Conservation (phyloP, 495 filamentous ascomycete genomes). For the Tirmania nivea region DNA sequence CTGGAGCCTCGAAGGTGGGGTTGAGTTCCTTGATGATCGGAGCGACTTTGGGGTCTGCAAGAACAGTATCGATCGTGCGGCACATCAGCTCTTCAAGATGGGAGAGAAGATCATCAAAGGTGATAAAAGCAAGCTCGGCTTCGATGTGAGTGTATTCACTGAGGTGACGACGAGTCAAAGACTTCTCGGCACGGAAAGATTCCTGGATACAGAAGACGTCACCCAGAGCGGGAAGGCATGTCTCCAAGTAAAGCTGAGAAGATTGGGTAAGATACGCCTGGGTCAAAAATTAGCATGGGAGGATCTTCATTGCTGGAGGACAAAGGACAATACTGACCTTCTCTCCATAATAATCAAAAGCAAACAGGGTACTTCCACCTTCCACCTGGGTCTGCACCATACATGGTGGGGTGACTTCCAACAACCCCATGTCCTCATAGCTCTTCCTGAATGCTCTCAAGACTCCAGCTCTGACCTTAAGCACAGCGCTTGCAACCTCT, state of each 20-base stretch:
- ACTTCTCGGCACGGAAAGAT: conserved; percentile 96
- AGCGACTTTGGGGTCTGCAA: conserved; percentile 48
- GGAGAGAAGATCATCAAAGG: conserved; percentile 73
- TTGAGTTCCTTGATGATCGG: conserved; percentile 62
- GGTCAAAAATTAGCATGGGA: neutral
- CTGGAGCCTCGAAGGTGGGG: conserved; percentile 60
- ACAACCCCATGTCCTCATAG: conserved; percentile 56
- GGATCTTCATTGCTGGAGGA: neutral
- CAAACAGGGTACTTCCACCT: conserved; percentile 85
- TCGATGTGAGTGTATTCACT: conserved; percentile 96
- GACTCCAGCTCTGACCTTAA: conserved; percentile 76
- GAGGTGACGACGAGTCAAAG: conserved; percentile 77
- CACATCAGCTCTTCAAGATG: conserved; percentile 82
- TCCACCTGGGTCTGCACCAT: conserved; percentile 99
- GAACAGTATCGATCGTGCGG: conserved; percentile 53
- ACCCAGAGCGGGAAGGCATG: conserved; percentile 69
- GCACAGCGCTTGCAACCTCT: conserved; percentile 63
- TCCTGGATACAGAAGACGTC: conserved; percentile 96
- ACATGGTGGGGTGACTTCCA: conserved; percentile 77
- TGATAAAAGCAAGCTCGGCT: conserved; percentile 90
- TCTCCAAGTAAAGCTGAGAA: conserved; percentile 95
- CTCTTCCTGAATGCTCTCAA: conserved; percentile 63
- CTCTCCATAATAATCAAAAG: conserved; percentile 84
- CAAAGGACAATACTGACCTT: conserved; percentile 19
- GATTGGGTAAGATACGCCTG: conserved; percentile 83